phyloP scores from a whole-genome alignment of 2,329 filamentous ascomycete genomes.

The Ceratocystis cacaofunesta region DNA sequence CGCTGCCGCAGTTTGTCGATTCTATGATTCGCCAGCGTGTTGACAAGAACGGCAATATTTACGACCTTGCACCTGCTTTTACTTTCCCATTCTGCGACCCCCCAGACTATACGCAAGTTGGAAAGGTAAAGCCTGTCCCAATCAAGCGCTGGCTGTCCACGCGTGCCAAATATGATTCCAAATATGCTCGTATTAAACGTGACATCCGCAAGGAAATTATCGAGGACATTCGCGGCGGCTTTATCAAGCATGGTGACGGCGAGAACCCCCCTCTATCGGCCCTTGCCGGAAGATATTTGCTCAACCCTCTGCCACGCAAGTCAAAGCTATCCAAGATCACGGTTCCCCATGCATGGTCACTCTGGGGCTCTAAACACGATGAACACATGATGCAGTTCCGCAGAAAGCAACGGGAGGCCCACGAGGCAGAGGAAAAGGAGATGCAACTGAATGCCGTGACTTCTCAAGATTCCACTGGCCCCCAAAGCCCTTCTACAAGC shows the following conservation, averaged over 20 bases:
- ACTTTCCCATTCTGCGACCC: constrained; percentile 48
- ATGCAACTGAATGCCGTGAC: background rate
- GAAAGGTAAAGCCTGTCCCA: constrained; percentile 63
- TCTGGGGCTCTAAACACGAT: constrained; percentile 83
- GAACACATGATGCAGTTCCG: constrained; percentile 52
- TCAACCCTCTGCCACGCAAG: constrained; percentile 19
- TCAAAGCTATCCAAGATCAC: constrained; percentile 13
- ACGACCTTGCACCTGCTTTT: constrained; percentile 47
- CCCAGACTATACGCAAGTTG: constrained; percentile 40
- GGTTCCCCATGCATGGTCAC: constrained; percentile 43
- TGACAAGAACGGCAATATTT: constrained; percentile 60
- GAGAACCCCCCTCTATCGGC: constrained; percentile 76
- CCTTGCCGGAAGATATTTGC: constrained; percentile 53
- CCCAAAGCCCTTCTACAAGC: background rate
- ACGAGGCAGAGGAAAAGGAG: constrained; percentile 18
- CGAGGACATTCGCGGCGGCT: constrained; percentile 57
- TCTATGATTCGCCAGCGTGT: constrained; percentile 90
- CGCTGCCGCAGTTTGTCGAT: constrained; percentile 60
- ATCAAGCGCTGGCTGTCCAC: constrained; percentile 70
- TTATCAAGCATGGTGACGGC: constrained; percentile 51
- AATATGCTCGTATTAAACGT: constrained; percentile 53
- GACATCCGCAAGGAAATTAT: constrained; percentile 60
- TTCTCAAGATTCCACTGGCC: background rate
- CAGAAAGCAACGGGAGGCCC: constrained; percentile 32
- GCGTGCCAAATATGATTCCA: constrained; percentile 58